Conservation (phyloP, 1,139 yeast genomes). For the Magnusiomyces suaveolens region DNA sequence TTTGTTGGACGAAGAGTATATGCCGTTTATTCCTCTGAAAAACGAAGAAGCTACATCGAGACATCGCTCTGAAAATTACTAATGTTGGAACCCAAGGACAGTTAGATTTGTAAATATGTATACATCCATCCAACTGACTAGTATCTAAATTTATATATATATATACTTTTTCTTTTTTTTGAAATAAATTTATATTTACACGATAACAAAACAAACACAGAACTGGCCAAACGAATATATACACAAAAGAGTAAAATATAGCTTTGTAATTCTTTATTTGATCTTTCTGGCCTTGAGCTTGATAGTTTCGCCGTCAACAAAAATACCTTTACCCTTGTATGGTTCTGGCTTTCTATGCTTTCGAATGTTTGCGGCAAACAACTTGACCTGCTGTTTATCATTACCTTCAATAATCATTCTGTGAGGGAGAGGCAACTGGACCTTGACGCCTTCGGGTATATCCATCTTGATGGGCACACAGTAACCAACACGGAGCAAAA, state of each 20-base stretch:
- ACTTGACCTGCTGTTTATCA: conserved; percentile 77
- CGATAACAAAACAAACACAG: too few relatives aligned
- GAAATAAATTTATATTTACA: too few relatives aligned
- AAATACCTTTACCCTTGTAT: conserved; percentile 95
- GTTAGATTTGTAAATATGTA: too few relatives aligned
- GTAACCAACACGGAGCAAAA: conserved; percentile 75
- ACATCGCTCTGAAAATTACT: conserved; percentile 13
- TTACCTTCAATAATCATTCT: conserved; percentile 77
- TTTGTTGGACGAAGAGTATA: conserved; percentile 30
- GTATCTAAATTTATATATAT: too few relatives aligned
- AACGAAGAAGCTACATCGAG: conserved; percentile 27
- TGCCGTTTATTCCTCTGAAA: conserved; percentile 31
- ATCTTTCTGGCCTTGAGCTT: conserved; percentile 86
- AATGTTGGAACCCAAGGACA: too few relatives aligned
- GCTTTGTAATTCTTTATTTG: conserved; percentile 41
- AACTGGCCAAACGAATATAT: neutral
- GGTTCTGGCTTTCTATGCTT: conserved; percentile 93
- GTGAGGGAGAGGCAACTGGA: conserved; percentile 77
- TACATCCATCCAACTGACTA: too few relatives aligned
- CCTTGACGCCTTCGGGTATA: conserved; percentile 69
- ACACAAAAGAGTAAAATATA: neutral
- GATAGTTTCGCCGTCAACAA: conserved; percentile 83
- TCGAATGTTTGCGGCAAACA: conserved; percentile 83
- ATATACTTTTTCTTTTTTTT: too few relatives aligned
- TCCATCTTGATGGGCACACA: conserved; percentile 55